Conservation (phyloP, 495 filamentous ascomycete species). For the Pseudomonodictys pantanalensis region DNA sequence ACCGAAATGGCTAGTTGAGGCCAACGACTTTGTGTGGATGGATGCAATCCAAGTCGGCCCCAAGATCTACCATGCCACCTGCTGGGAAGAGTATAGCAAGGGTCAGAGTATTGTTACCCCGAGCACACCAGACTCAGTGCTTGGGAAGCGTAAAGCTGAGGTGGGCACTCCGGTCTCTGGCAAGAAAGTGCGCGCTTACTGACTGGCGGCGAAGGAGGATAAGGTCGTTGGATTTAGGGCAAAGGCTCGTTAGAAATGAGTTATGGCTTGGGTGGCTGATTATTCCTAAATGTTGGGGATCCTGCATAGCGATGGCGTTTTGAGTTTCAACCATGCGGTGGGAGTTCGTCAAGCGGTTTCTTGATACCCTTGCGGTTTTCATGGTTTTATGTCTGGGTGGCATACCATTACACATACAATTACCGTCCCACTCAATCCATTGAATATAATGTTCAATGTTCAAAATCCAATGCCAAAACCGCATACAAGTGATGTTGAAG, state of each 20-base stretch:
- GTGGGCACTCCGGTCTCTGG: conserved; percentile 16
- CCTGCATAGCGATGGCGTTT: conserved; percentile 5
- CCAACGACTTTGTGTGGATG: conserved; percentile 95
- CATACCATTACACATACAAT: no score
- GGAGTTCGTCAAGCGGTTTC: no score
- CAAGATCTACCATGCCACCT: conserved; percentile 82
- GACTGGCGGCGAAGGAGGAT: conserved; percentile 5
- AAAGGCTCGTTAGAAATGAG: not conserved
- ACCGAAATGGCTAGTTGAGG: conserved; percentile 80
- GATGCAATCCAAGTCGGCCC: conserved; percentile 77
- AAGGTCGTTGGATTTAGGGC: not conserved
- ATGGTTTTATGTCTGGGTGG: no score
- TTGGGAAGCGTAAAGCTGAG: conserved; percentile 45
- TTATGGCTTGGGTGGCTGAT: no score
- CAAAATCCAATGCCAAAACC: no score
- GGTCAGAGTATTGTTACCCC: conserved; percentile 39
- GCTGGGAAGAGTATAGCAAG: conserved; percentile 78
- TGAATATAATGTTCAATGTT: no score
- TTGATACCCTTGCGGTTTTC: no score
- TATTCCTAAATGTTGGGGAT: no score
- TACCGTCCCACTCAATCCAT: no score
- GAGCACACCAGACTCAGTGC: conserved; percentile 38
- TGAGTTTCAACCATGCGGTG: no score
- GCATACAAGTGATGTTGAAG: no score
- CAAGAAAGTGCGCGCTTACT: conserved; percentile 30